phyloP scores from a whole-genome alignment of 2,329 filamentous ascomycete species.

The Fusarium cyanostomum region DNA sequence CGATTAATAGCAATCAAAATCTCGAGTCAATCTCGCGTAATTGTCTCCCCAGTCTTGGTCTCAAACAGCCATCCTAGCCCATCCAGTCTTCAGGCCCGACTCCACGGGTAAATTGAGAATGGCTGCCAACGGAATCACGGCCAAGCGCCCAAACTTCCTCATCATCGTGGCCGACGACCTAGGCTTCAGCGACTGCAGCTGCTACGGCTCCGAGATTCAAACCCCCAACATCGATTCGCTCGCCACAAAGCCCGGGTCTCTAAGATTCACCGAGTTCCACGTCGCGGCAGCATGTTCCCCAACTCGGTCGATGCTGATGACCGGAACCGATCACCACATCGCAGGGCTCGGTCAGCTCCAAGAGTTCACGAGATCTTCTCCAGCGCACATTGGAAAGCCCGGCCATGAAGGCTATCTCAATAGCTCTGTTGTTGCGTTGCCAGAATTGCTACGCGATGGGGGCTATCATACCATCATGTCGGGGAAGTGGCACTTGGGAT shows the following conservation, averaged over 20 bases:
- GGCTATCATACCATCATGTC: slow-evolving; percentile 11
- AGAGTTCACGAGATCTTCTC: slow-evolving; percentile 45
- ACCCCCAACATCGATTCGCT: slow-evolving; percentile 46
- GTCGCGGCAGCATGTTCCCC: slow-evolving; percentile 72
- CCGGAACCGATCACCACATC: slow-evolving; percentile 50
- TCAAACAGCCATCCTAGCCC: too few species aligned
- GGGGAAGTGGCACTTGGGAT: slow-evolving; percentile 9
- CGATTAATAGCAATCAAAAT: too few species aligned
- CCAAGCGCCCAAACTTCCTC: slow-evolving; percentile 47
- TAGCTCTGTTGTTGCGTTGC: slow-evolving; percentile 1
- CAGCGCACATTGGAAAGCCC: neutral
- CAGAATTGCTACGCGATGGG: slow-evolving; percentile 8
- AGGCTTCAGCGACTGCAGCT: slow-evolving; percentile 46
- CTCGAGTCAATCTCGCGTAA: too few species aligned
- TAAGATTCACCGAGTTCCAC: slow-evolving; percentile 72
- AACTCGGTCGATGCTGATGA: slow-evolving; percentile 72
- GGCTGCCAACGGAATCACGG: too few species aligned
- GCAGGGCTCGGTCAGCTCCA: slow-evolving; percentile 64
- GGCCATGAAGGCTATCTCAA: slow-evolving; percentile 11
- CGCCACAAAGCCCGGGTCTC: slow-evolving; percentile 53
- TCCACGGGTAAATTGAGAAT: too few species aligned
- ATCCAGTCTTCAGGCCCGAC: too few species aligned
- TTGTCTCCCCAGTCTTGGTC: too few species aligned
- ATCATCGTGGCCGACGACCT: slow-evolving; percentile 50
- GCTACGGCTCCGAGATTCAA: slow-evolving; percentile 47